Percentiles rank a stretch among this genome's conserved stretches.
Evolutionary conservation across 176 grass and related monocot species (phyloP).

Genomic region (Zea mays): DNA sequence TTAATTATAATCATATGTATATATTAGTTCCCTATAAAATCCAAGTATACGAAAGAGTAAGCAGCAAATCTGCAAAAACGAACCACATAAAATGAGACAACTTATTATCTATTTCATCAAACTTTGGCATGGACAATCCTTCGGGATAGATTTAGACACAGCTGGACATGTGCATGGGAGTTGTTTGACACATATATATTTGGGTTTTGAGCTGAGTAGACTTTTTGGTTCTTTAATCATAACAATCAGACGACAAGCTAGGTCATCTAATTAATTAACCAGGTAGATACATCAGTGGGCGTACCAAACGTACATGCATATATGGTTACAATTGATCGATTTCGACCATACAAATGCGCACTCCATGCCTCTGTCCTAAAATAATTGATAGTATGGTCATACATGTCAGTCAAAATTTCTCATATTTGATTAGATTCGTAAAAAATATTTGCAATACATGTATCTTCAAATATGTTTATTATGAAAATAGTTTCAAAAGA

Average conservation of each 20-base stretch:
- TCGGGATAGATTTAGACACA: background rate
- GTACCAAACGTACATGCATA: background rate
- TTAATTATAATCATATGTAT: background rate
- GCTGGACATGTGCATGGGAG: background rate
- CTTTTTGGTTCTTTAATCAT: background rate
- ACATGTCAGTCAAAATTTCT: too few species aligned
- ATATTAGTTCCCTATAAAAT: background rate
- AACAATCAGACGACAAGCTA: background rate
- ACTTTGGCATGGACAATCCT: background rate
- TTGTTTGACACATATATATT: background rate
- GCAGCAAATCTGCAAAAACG: background rate
- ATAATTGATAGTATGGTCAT: too few species aligned
- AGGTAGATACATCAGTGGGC: background rate
- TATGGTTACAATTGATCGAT: background rate
- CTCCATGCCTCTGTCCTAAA: too few species aligned
- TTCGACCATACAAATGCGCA: background rate
- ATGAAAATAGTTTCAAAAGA: too few species aligned
- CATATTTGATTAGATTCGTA: too few species aligned
- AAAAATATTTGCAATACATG: too few species aligned
- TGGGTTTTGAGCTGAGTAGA: background rate
- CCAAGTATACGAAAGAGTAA: background rate
- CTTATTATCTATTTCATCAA: background rate
- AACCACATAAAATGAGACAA: constrained; percentile 45
- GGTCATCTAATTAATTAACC: background rate
- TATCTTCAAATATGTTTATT: too few species aligned